Evolutionary conservation across 305 asterid genomes (phyloP).

Genomic region (Plantago rigida): DNA sequence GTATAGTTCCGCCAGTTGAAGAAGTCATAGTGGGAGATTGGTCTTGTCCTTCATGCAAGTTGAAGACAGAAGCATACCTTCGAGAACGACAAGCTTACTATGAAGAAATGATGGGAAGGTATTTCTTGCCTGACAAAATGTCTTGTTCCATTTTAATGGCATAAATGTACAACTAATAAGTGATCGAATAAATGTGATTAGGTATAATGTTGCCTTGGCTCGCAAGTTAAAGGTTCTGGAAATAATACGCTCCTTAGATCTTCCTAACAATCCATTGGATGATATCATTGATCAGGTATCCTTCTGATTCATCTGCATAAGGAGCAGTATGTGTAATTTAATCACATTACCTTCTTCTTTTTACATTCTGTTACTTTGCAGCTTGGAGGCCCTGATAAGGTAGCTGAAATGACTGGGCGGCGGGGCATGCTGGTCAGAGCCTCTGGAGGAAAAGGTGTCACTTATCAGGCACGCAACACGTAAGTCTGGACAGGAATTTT

Average conservation of each 20-base stretch:
- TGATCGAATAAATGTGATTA: conserved; percentile 30
- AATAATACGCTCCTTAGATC: conserved; percentile 76
- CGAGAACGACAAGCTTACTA: conserved; percentile 66
- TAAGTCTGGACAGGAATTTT: conserved; percentile 39
- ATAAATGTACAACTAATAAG: conserved; percentile 21
- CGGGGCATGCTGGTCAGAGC: conserved; percentile 92
- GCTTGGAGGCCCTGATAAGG: conserved; percentile 97
- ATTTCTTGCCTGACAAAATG: conserved; percentile 19
- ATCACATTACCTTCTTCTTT: conserved; percentile 18
- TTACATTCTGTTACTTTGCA: conserved; percentile 34
- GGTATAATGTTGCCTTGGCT: conserved; percentile 77
- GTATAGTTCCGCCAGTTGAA: conserved; percentile 67
- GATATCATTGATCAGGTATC: conserved; percentile 91
- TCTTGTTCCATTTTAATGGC: neutral
- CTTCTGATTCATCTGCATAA: conserved; percentile 10
- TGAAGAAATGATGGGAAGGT: conserved; percentile 68
- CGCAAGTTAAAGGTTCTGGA: conserved; percentile 66
- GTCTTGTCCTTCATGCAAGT: conserved; percentile 86
- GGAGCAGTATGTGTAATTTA: conserved; percentile 4
- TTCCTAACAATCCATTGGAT: conserved; percentile 97
- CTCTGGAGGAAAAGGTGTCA: conserved; percentile 86
- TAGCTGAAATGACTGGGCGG: conserved; percentile 96
- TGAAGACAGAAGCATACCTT: conserved; percentile 78
- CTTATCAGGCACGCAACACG: conserved; percentile 94
- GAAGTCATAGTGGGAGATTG: conserved; percentile 60